A percentile compares a stretch with the other conserved stretches of the same genome.
phyloP scores from a whole-genome alignment of 495 filamentous ascomycete genomes.

The Hyaloscypha finlandica region DNA sequence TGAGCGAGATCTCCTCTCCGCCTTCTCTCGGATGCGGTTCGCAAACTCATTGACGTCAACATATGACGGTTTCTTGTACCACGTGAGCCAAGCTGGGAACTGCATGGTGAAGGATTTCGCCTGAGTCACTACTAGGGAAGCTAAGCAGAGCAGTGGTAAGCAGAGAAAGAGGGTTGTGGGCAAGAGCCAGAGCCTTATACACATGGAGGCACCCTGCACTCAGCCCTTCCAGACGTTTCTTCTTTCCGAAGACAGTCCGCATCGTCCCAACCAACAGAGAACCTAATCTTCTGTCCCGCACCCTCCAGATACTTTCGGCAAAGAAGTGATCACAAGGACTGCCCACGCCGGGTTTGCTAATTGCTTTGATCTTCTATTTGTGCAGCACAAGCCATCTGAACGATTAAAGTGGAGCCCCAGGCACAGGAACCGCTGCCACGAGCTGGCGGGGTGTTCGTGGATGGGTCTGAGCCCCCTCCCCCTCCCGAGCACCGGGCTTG shows the following conservation, averaged over 20 bases:
- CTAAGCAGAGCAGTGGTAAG: not conserved
- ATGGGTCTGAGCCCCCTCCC: not conserved
- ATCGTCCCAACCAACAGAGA: not conserved
- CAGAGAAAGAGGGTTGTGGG: not conserved
- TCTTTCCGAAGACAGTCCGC: not conserved
- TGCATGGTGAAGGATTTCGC: slow-evolving; percentile 1
- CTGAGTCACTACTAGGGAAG: not conserved
- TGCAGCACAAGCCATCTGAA: not conserved
- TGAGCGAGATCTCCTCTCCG: slow-evolving; percentile 4
- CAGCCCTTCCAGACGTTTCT: not conserved
- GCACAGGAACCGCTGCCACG: not conserved
- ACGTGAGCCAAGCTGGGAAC: slow-evolving; percentile 38
- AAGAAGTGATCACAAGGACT: not conserved
- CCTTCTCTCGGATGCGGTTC: slow-evolving; percentile 31
- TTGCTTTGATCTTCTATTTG: not conserved
- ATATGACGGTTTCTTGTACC: slow-evolving; percentile 49
- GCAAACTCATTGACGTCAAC: slow-evolving; percentile 43
- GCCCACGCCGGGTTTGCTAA: not conserved
- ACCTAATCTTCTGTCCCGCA: too few species aligned
- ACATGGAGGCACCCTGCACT: not conserved
- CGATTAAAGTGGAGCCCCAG: not conserved
- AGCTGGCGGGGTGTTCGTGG: not conserved
- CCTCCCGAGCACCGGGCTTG: not conserved
- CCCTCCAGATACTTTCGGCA: not conserved
- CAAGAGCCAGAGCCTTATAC: not conserved